Evolutionary conservation across 2,329 filamentous ascomycete genomes (phyloP).

Genomic region (Fusarium cicatricum): DNA sequence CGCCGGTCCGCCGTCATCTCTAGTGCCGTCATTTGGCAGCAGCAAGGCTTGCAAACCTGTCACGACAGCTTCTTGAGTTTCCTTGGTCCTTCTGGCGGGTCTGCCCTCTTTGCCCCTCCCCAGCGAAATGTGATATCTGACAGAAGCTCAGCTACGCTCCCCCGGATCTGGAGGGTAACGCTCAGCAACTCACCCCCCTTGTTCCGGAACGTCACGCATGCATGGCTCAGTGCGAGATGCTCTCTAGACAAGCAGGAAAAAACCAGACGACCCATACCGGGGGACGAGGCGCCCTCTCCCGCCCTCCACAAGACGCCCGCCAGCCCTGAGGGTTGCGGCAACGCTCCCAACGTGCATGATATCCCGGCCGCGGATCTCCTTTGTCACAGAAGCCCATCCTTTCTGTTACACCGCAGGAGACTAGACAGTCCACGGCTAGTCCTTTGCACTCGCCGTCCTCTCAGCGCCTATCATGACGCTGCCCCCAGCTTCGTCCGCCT

Average conservation of each 20-base stretch:
- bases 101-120: slow-evolving; percentile 8
- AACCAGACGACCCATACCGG: background rate
- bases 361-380: slow-evolving; percentile 40
- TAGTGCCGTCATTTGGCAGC: background rate
- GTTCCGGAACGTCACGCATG: slow-evolving; percentile 27
- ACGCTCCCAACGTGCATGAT: slow-evolving; percentile 25
- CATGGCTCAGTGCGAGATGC: slow-evolving; percentile 16
- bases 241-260: slow-evolving; percentile 11
- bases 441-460: background rate
- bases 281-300: slow-evolving; percentile 15
- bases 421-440: slow-evolving; percentile 5
- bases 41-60: background rate
- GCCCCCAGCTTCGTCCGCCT: background rate
- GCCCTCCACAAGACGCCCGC: slow-evolving; percentile 21
- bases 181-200: slow-evolving; percentile 7
- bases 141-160: slow-evolving; percentile 5
- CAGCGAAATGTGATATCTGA: slow-evolving; percentile 32
- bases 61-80: slow-evolving; percentile 1
- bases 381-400: slow-evolving; percentile 25
- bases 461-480: slow-evolving; percentile 4
- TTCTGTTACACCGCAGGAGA: slow-evolving; percentile 36
- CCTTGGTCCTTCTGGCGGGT: slow-evolving; percentile 3
- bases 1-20: slow-evolving; percentile 11
- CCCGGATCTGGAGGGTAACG: slow-evolving; percentile 8
- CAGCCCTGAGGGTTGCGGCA: slow-evolving; percentile 23